These are phyloP conservation scores for Sphaerosporella brunnea DNA, from an alignment of 495 filamentous ascomycete species.

Conservation along the genomic window DNA sequence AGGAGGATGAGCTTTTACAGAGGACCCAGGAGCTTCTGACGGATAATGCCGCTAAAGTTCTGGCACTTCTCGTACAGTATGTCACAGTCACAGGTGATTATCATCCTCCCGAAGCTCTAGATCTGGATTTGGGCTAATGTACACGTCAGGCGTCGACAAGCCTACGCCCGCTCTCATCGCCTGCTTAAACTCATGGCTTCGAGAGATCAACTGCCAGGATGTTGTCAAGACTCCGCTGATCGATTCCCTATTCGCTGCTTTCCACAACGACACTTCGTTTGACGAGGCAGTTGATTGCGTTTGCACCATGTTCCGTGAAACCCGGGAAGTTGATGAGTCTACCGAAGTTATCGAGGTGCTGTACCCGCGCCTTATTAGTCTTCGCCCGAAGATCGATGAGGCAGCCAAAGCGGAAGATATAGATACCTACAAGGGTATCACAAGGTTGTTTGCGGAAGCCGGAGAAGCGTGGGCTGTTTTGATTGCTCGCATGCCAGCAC, in stretches of 20 bases:
- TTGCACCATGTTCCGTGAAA: slow-evolving; percentile 79
- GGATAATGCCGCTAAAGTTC: slow-evolving; percentile 73
- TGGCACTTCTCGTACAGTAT: slow-evolving; percentile 71
- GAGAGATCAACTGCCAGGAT: slow-evolving; percentile 67
- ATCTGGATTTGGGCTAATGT: background rate
- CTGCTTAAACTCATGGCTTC: slow-evolving; percentile 90
- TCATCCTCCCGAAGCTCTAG: background rate
- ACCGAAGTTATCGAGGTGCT: slow-evolving; percentile 61
- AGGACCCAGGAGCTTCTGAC: slow-evolving; percentile 76
- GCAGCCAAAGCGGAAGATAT: slow-evolving; percentile 62
- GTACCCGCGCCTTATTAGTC: slow-evolving; percentile 62
- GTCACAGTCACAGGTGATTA: slow-evolving; percentile 61
- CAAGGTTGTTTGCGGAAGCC: slow-evolving; percentile 78
- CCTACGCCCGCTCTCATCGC: slow-evolving; percentile 81
- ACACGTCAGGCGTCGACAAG: slow-evolving; percentile 4
- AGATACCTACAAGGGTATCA: slow-evolving; percentile 77
- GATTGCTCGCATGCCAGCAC: slow-evolving; percentile 60
- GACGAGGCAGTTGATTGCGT: slow-evolving; percentile 86
- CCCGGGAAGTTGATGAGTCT: slow-evolving; percentile 78
- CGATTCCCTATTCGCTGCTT: slow-evolving; percentile 56
- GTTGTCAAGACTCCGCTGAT: slow-evolving; percentile 76
- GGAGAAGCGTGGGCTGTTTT: slow-evolving; percentile 87
- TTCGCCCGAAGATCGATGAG: slow-evolving; percentile 60
- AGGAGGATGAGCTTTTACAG: slow-evolving; percentile 80
- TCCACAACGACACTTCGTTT: slow-evolving; percentile 58